Percentiles rank a stretch among this genome's conserved stretches.
Evolutionary conservation across 2,329 filamentous ascomycete genomes (phyloP).

Genomic region (Pseudogymnoascus sp.): DNA sequence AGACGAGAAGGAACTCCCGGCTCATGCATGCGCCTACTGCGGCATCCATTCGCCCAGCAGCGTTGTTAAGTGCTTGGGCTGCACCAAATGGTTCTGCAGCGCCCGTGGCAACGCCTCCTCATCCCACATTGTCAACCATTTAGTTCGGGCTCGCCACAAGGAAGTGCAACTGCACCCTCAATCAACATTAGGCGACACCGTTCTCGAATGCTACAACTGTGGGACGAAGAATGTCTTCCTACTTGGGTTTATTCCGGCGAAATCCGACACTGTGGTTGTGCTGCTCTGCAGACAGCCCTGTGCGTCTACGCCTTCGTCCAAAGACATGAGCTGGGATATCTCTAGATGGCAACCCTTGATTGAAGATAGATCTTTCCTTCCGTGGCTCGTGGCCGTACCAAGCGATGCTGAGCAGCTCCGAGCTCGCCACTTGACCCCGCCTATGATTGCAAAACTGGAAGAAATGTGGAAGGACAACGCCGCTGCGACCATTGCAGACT

Average conservation of each 20-base stretch:
- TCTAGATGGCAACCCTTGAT: conserved; percentile 97
- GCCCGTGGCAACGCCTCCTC: conserved; percentile 93
- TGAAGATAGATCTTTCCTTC: conserved; percentile 88
- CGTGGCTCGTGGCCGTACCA: conserved; percentile 84
- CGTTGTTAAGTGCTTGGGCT: conserved; percentile 91
- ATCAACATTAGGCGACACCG: conserved; percentile 88
- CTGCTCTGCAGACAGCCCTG: conserved; percentile 94
- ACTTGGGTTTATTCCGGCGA: conserved; percentile 94
- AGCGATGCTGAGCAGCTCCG: conserved; percentile 94
- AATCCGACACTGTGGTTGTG: conserved; percentile 96
- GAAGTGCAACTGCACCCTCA: conserved; percentile 94
- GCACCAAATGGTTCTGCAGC: conserved; percentile 99
- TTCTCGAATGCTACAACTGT: conserved; percentile 98
- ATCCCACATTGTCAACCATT: conserved; percentile 96
- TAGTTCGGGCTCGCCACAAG: conserved; percentile 95
- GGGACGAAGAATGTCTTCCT: conserved; percentile 99
- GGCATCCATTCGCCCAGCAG: conserved; percentile 93
- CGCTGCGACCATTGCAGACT: conserved; percentile 75
- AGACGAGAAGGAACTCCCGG: conserved; percentile 83
- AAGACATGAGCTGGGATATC: conserved; percentile 99
- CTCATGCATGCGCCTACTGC: conserved; percentile 97
- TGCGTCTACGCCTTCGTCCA: conserved; percentile 86
- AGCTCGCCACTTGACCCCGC: conserved; percentile 83
- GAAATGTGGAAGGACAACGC: conserved; percentile 98
- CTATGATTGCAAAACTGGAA: conserved; percentile 92